These are phyloP conservation scores for Mallotus repandus DNA, from an alignment of 441 rosid species.

Conservation along the genomic window DNA sequence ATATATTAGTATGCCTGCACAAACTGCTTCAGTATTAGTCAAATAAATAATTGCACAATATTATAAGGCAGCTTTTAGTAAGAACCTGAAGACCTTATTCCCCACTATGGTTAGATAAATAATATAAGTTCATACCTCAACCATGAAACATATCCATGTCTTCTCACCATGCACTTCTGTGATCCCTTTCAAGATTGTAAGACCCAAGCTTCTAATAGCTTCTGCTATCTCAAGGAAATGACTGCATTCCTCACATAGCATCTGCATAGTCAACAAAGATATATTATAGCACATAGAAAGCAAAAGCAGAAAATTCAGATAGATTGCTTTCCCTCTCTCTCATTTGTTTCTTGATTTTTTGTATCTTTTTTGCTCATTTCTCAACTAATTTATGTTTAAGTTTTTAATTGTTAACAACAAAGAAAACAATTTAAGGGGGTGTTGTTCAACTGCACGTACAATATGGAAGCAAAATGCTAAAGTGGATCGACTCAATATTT, in stretches of 20 bases:
- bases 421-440: not conserved
- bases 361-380: not conserved
- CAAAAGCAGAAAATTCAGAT: not conserved
- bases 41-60: not conserved
- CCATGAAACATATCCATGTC: slow-evolving; percentile 84
- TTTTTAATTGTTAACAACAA: too few relatives aligned
- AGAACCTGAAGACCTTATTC: not conserved
- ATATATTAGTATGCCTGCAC: not conserved
- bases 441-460: not conserved
- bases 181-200: slow-evolving; percentile 83
- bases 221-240: slow-evolving; percentile 96
- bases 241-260: slow-evolving; percentile 91
- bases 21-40: not conserved
- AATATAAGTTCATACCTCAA: slow-evolving; percentile 64
- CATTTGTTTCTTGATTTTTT: not conserved
- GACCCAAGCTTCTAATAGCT: slow-evolving; percentile 78
- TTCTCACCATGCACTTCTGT: slow-evolving; percentile 78
- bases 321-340: not conserved
- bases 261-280: slow-evolving; percentile 50
- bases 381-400: too few relatives aligned
- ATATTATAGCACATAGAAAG: slow-evolving; percentile 13
- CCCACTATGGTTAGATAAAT: slow-evolving; percentile 7
- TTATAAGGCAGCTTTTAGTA: not conserved
- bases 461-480: not conserved
- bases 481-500: not conserved